Evolutionary conservation across 2,329 filamentous ascomycete genomes (phyloP), one percentile per base, ranked within the genome.

Genomic region (Incumbomyces lentus): DNA sequence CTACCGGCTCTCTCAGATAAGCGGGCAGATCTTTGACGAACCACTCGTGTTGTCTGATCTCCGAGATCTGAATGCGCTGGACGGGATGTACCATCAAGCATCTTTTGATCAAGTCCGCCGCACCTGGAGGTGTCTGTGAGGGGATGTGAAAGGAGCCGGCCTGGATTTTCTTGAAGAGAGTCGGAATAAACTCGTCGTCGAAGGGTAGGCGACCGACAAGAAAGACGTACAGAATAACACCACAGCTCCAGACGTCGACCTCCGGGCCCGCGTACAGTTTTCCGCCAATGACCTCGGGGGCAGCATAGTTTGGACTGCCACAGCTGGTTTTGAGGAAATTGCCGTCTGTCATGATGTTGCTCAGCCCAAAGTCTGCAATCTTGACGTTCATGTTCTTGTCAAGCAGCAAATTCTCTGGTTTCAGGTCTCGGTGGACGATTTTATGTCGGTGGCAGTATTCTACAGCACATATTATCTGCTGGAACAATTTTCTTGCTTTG

Each of bases 271-370:
- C 92, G 62, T 98, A 98, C 46, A 96, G 74, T 72, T 96, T 98
- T 18, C 92, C 92, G 46, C 89, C 92, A 60, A 98, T 96, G 50
- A 98, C 92, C 65, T 98, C 92, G 6, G 92, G 92, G 1, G 92
- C 92, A 11, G 92, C 92, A 65, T 98, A 98, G 66, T 98, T 98
- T 35, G 92, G 92, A 62, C 90, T 96, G 44, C 92, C 92, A 60
- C 92, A 98, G 63, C 89, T 96, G 1, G 92, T 98, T 70, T 95
- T 96, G 59, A 98, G 78, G 63, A 98, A 98, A 64, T 98, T 98
- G 19, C 92, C 92, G 63, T 98, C 92, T 0, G 92, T 96, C 92
- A 98, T 98, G 68, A 98, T 98, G 64, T 98, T 98, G 71, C 90
- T 96, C 48, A 98, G 74, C 48, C 92, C 92, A 58, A 98, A 98